Conservation (phyloP, 2,329 filamentous ascomycete species). For the Domatiomyces globalis region DNA sequence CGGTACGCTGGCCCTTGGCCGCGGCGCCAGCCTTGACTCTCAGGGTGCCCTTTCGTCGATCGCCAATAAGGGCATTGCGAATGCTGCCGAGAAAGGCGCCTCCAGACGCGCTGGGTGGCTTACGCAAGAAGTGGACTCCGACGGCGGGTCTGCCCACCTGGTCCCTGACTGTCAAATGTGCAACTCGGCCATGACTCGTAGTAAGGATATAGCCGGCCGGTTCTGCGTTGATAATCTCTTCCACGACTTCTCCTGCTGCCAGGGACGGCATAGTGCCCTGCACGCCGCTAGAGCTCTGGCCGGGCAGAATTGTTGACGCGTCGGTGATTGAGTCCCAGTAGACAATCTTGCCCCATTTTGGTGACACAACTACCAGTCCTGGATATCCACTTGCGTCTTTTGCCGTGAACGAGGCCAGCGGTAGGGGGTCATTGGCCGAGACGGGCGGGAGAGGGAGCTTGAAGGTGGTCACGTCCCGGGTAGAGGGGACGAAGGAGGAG, state of each 20-base stretch:
- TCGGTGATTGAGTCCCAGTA: constrained; percentile 95
- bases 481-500: constrained; percentile 40
- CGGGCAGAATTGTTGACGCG: constrained; percentile 69
- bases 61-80: constrained; percentile 57
- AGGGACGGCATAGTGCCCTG: constrained; percentile 61
- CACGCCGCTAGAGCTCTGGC: constrained; percentile 65
- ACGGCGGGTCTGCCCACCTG: constrained; percentile 73
- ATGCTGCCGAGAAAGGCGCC: constrained; percentile 69
- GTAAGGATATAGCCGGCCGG: constrained; percentile 73
- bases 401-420: constrained; percentile 69
- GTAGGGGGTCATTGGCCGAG: constrained; percentile 54
- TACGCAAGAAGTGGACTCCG: constrained; percentile 60
- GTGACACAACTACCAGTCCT: constrained; percentile 74
- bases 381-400: constrained; percentile 67
- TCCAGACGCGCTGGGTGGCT: constrained; percentile 35
- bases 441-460: constrained; percentile 60
- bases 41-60: constrained; percentile 61
- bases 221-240: constrained; percentile 68
- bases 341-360: constrained; percentile 67
- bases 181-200: constrained; percentile 72
- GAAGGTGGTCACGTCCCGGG: constrained; percentile 67
- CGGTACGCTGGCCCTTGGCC: constrained; percentile 68
- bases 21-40: constrained; percentile 58
- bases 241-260: constrained; percentile 62
- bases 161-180: constrained; percentile 75